These are phyloP conservation scores for Rhizoclosmatium sp. DNA, from an alignment of 192 early-diverging fungal genomes.

Conservation along the genomic window DNA sequence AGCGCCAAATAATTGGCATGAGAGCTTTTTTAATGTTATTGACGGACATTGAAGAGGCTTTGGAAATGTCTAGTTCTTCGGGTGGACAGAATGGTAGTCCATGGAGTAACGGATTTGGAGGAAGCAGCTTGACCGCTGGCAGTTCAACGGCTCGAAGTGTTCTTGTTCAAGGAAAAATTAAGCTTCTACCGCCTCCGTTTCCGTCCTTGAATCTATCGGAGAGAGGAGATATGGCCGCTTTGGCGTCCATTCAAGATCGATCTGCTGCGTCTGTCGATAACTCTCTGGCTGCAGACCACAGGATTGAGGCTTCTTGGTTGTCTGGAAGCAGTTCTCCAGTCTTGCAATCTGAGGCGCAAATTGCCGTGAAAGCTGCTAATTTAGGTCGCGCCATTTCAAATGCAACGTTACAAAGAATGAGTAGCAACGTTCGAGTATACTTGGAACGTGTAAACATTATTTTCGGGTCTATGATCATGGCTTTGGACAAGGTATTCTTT, in stretches of 20 bases:
- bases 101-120: conserved; percentile 31
- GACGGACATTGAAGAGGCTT: conserved; percentile 70
- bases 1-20: conserved; percentile 79
- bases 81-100: conserved; percentile 18
- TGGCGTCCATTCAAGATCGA: conserved; percentile 22
- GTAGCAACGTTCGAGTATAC: conserved; percentile 69
- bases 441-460: conserved; percentile 75
- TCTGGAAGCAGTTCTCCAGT: neutral
- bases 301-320: conserved; percentile 25
- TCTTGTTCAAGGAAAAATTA: conserved; percentile 62
- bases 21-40: conserved; percentile 76
- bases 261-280: conserved; percentile 1
- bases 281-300: conserved; percentile 29
- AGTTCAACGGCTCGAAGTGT: conserved; percentile 48
- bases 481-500: conserved; percentile 62
- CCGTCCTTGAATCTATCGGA: conserved; percentile 41
- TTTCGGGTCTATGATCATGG: conserved; percentile 64
- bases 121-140: conserved; percentile 37
- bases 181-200: conserved; percentile 54
- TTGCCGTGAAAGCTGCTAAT: conserved; percentile 1
- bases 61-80: conserved; percentile 30
- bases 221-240: conserved; percentile 14
- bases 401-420: conserved; percentile 62
- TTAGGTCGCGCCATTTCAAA: conserved; percentile 49
- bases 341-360: too few species aligned